Base-by-base conservation (phyloP, 441 rosid genomes). In the Geranium incanum region DNA sequence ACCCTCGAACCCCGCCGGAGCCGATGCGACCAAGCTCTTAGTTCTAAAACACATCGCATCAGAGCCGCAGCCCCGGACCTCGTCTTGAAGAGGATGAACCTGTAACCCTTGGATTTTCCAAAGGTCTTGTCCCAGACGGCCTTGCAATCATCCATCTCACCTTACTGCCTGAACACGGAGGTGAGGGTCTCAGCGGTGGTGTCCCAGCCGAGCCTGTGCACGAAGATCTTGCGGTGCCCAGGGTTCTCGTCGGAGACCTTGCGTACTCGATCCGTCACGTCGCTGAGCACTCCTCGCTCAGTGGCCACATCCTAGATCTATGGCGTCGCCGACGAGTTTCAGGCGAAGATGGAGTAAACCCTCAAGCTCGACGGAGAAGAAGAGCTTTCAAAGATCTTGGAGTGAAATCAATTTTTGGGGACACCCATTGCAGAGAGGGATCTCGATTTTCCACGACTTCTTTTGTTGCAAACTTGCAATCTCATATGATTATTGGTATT, bases 131-230 rank as follows among this genome's bases (percentile, higher is more conserved):
- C 94, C 2, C 78, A 77, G 8, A 90, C 96, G 12, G 75, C 82
- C 77, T 90, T 90, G 71, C 90, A 87, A 23, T 90, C 94, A 76
- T 88, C 94, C 57, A 88, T 90, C 65, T 87, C 89, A 5, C 95
- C 97, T 70, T 85, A 90, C 71, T 87, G 82, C 16, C 72, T 76
- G 62, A 90, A 90, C 52, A 77, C 87, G 0, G 84, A 79, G 16
- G 71, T 79, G 3, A 90, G 84, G 65, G 82, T 52, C 45, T 90
- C 91, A 7, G 85, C 85, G 39, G 81, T 86, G 3, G 89, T 82
- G 55, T 90, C 97, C 97, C 97, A 90, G 5, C 89, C 89, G 2
- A 90, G 74, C 5, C 97, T 95, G 70, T 90, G 97, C 1, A 90
- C 86, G 64, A 90, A 90, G 72, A 90, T 87, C 81, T 90, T 90